Evolutionary conservation across 805 yeast species (phyloP).

Genomic region (Yarrowia deformans): DNA sequence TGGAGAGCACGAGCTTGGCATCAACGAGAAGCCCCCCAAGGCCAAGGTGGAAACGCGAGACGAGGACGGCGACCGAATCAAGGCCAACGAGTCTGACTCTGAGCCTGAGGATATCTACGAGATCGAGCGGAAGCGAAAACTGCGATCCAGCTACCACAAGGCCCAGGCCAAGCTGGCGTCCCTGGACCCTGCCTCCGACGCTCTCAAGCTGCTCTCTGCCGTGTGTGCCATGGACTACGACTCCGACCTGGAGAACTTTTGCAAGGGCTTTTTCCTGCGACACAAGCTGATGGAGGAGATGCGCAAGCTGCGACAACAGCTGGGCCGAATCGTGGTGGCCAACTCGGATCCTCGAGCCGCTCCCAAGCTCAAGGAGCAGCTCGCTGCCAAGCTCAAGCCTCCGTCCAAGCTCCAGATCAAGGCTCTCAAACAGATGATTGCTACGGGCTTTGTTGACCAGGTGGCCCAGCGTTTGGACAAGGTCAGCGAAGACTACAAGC

Average conservation of each 20-base stretch:
- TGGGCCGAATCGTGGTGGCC: constrained; percentile 73
- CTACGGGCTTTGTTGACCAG: constrained; percentile 93
- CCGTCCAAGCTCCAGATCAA: constrained; percentile 75
- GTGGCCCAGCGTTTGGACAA: constrained; percentile 84
- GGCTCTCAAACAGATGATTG: constrained; percentile 86
- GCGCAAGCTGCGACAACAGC: constrained; percentile 76
- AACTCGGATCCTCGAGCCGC: constrained; percentile 52
- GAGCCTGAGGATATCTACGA: constrained; percentile 45
- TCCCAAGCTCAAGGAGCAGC: constrained; percentile 60
- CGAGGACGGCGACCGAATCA: constrained; percentile 43
- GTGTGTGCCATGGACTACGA: constrained; percentile 85
- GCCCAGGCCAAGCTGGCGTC: constrained; percentile 67
- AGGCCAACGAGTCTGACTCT: constrained; percentile 25
- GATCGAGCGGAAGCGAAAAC: constrained; percentile 53
- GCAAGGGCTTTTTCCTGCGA: constrained; percentile 70
- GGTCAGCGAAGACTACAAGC: constrained; percentile 64
- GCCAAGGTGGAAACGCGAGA: constrained; percentile 45
- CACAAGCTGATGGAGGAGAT: constrained; percentile 87
- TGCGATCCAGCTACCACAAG: constrained; percentile 62
- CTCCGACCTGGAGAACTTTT: constrained; percentile 57
- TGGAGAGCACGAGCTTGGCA: constrained; percentile 75
- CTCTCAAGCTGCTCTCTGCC: constrained; percentile 74
- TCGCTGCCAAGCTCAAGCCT: constrained; percentile 59
- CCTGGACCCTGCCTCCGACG: constrained; percentile 79
- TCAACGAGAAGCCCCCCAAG: constrained; percentile 45